Percentiles rank a stretch among this genome's conserved stretches.
Evolutionary conservation across 2,329 filamentous ascomycete genomes (phyloP).

Genomic region (Fonsecaea erecta): DNA sequence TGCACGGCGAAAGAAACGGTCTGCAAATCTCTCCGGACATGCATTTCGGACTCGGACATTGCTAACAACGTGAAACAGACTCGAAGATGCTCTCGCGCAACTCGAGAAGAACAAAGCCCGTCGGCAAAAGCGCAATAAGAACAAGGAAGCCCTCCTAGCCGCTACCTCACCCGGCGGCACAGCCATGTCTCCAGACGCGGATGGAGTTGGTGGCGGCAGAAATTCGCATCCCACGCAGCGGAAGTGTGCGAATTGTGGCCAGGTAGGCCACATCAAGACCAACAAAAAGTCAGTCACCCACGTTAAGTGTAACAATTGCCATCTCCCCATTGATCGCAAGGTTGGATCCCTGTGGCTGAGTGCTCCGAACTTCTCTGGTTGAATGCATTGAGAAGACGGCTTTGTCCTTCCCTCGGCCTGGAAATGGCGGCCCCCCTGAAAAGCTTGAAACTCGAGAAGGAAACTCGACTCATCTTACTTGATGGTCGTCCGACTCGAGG

Average conservation of each 20-base stretch:
- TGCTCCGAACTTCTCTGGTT: slow-evolving; percentile 25
- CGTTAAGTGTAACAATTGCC: slow-evolving; percentile 34
- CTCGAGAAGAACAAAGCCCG: slow-evolving; percentile 78
- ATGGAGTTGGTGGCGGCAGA: slow-evolving; percentile 63
- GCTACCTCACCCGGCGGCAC: slow-evolving; percentile 37
- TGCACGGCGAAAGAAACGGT: slow-evolving; percentile 64
- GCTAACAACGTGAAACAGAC: slow-evolving; percentile 49
- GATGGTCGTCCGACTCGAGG: slow-evolving; percentile 18
- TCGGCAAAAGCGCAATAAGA: slow-evolving; percentile 65
- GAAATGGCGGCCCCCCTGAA: not conserved
- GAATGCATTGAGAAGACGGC: not conserved
- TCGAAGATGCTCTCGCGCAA: slow-evolving; percentile 47
- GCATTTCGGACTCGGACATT: slow-evolving; percentile 29
- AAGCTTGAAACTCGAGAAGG: not conserved
- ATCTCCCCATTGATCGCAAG: slow-evolving; percentile 34
- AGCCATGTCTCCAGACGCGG: slow-evolving; percentile 51
- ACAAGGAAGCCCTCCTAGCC: slow-evolving; percentile 32
- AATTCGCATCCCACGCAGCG: slow-evolving; percentile 67
- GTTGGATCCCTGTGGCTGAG: slow-evolving; percentile 27
- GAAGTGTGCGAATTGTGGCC: slow-evolving; percentile 97
- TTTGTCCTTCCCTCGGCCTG: slow-evolving; percentile 3
- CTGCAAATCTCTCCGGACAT: slow-evolving; percentile 31
- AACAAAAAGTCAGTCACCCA: slow-evolving; percentile 82
- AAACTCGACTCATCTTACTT: not conserved
- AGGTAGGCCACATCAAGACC: slow-evolving; percentile 97